Evolutionary conservation across 257 asterid genomes (phyloP).

Genomic region (Misopates orontium): DNA sequence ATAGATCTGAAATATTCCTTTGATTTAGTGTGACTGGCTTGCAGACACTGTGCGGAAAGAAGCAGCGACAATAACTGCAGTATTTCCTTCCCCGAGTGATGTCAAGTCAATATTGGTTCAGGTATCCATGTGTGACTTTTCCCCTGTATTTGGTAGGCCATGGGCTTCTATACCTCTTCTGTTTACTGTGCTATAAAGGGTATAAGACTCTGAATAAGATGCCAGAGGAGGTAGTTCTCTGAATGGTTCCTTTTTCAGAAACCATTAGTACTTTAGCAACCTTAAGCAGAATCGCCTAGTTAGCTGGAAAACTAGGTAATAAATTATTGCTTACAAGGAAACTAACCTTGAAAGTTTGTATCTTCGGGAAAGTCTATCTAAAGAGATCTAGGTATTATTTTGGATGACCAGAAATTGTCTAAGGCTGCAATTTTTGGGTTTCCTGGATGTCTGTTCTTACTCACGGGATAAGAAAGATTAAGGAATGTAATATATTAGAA

Average conservation of each 20-base stretch:
- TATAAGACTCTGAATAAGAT: slow-evolving; percentile 13
- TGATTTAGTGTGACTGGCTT: slow-evolving; percentile 33
- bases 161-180: slow-evolving; percentile 20
- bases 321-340: slow-evolving; percentile 18
- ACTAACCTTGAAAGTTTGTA: slow-evolving; percentile 1
- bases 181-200: slow-evolving; percentile 15
- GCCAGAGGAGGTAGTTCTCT: slow-evolving; percentile 13
- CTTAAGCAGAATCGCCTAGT: slow-evolving; percentile 15
- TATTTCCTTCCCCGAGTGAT: slow-evolving; percentile 96
- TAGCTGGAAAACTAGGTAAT: slow-evolving; percentile 16
- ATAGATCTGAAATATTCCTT: slow-evolving; percentile 14
- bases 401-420: not conserved
- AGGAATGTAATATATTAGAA: not conserved
- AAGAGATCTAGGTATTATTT: not conserved
- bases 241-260: slow-evolving; percentile 14
- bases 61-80: slow-evolving; percentile 94
- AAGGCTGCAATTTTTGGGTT: not conserved
- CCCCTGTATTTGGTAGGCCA: slow-evolving; percentile 24
- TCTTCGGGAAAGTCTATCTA: not conserved
- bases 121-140: slow-evolving; percentile 43
- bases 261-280: slow-evolving; percentile 21
- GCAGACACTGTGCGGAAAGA: slow-evolving; percentile 93
- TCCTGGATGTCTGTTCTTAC: not conserved
- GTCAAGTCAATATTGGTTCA: slow-evolving; percentile 97
- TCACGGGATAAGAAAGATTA: not conserved